Evolutionary conservation across 345 rosid genomes (phyloP).

Genomic region (Kandelia obovata): DNA sequence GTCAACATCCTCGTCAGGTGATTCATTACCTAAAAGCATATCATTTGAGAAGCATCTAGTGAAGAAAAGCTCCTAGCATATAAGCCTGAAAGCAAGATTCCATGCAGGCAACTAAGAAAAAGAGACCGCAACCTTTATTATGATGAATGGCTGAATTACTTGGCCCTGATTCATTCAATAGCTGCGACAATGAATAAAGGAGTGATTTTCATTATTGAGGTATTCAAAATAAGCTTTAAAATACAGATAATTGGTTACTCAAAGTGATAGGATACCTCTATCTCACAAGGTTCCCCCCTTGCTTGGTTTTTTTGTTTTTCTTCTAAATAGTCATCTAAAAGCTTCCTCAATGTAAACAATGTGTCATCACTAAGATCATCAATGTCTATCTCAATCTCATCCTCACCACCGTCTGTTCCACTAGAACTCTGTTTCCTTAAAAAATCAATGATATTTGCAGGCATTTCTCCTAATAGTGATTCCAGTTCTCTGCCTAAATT

Average conservation of each 20-base stretch:
- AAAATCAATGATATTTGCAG: conserved; percentile 26
- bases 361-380: conserved; percentile 30
- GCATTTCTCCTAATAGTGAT: conserved; percentile 26
- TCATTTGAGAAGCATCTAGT: not conserved
- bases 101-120: not conserved
- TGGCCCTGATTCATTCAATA: conserved; percentile 24
- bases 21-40: conserved; percentile 24
- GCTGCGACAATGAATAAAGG: conserved; percentile 7
- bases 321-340: conserved; percentile 25
- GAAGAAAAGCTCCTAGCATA: not conserved
- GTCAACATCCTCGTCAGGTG: conserved; percentile 24
- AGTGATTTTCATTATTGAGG: not conserved
- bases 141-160: conserved; percentile 21
- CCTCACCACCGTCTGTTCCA: conserved; percentile 23
- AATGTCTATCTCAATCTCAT: conserved; percentile 35
- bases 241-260: not conserved
- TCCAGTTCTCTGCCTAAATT: conserved; percentile 18
- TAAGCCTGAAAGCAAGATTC: not conserved
- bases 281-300: conserved; percentile 28
- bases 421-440: conserved; percentile 22
- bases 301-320: conserved; percentile 22
- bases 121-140: conserved; percentile 19
- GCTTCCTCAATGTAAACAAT: conserved; percentile 24
- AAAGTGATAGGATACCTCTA: conserved; percentile 22
- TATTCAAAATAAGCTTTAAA: not conserved